These are phyloP conservation scores for Aureobasidium sp. DNA, from an alignment of 2,329 filamentous ascomycete genomes.

Conservation along the genomic window DNA sequence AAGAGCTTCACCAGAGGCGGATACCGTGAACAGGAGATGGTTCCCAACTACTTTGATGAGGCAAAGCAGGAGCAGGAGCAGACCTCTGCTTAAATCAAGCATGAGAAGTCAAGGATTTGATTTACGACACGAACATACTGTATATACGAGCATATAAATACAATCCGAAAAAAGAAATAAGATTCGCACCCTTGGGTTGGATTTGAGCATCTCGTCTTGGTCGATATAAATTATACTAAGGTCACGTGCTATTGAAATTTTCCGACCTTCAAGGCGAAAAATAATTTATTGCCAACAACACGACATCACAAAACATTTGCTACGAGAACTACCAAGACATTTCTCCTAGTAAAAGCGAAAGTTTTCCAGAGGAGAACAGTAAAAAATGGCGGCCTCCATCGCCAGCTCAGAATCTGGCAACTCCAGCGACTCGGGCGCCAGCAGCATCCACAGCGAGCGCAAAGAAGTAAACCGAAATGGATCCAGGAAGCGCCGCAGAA, in stretches of 20 bases:
- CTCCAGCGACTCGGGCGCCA: neutral
- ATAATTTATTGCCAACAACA: neutral
- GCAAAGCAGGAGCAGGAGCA: neutral
- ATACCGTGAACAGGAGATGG: conserved; percentile 18
- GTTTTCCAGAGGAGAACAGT: neutral
- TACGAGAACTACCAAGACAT: neutral
- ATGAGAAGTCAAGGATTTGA: neutral
- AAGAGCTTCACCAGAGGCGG: conserved; percentile 28
- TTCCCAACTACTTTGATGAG: conserved; percentile 9
- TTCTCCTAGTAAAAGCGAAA: neutral
- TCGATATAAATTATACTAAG: neutral
- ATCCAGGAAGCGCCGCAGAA: conserved; percentile 19
- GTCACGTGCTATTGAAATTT: conserved; percentile 6
- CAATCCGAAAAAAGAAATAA: neutral
- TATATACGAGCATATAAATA: conserved; percentile 1
- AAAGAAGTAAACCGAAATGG: conserved; percentile 9
- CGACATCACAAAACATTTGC: neutral
- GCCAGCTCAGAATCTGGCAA: conserved; percentile 5
- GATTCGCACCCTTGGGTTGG: neutral
- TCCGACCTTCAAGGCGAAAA: conserved; percentile 1
- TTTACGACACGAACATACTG: neutral
- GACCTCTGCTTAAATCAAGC: neutral
- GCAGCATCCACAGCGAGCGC: neutral
- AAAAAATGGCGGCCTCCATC: neutral
- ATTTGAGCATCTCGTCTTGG: neutral